These are phyloP conservation scores for Amanita inopinata DNA, from an alignment of 768 basidiomycete species.

Conservation along the genomic window DNA sequence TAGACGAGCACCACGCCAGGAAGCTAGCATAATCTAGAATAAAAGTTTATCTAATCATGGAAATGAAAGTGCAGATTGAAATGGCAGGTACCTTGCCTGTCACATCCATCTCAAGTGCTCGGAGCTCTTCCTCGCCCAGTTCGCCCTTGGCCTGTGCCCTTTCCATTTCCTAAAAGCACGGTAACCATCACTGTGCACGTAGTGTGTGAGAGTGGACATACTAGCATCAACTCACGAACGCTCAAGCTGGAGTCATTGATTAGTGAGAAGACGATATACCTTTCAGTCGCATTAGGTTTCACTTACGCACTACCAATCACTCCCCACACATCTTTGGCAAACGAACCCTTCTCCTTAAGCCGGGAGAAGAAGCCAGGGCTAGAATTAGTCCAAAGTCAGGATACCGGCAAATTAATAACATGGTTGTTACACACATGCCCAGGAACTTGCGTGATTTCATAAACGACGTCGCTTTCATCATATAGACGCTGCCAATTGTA, in stretches of 20 bases:
- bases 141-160: conserved; percentile 85
- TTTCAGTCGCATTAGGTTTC: background rate
- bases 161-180: conserved; percentile 68
- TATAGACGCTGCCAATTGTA: conserved; percentile 85
- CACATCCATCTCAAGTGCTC: conserved; percentile 84
- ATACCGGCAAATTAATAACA: conserved; percentile 2
- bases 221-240: conserved; percentile 69
- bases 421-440: conserved; percentile 55
- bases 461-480: conserved; percentile 86
- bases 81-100: conserved; percentile 85
- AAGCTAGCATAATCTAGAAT: conserved; percentile 82
- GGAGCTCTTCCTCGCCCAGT: conserved; percentile 73
- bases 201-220: conserved; percentile 16
- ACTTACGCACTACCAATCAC: conserved; percentile 92
- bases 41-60: background rate
- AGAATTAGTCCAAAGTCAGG: conserved; percentile 7
- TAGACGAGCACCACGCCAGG: conserved; percentile 94
- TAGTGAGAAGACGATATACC: background rate
- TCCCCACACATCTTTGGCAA: conserved; percentile 96
- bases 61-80: background rate
- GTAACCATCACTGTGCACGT: conserved; percentile 2
- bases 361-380: conserved; percentile 89
- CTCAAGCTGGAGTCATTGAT: conserved; percentile 36
- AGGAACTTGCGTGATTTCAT: conserved; percentile 88
- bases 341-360: conserved; percentile 86